A percentile compares a stretch with the other conserved stretches of the same genome.
These are phyloP conservation scores for Eustoma russellianum DNA, from an alignment of 257 asterid genomes.

Conservation along the genomic window DNA sequence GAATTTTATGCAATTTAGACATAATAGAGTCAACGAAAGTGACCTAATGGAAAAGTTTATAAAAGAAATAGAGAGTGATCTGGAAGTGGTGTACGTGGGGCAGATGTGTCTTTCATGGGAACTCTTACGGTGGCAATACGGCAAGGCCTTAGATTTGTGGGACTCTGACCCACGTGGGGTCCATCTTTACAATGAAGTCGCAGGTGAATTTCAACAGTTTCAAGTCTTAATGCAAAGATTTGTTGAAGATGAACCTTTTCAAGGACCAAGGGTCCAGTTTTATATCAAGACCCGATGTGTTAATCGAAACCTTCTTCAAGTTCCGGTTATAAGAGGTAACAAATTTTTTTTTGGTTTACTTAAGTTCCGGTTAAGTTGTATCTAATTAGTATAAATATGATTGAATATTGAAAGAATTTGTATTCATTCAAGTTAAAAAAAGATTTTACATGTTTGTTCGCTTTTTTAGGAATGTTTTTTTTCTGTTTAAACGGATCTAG, in stretches of 20 bases:
- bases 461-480: too few relatives aligned
- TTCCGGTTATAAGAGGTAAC: slow-evolving; percentile 53
- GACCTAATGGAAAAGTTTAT: slow-evolving; percentile 75
- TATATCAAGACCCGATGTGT: slow-evolving; percentile 61
- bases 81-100: slow-evolving; percentile 80
- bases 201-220: slow-evolving; percentile 85
- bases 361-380: too few relatives aligned
- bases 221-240: slow-evolving; percentile 87
- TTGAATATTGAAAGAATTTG: too few relatives aligned
- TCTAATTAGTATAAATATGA: too few relatives aligned
- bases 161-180: slow-evolving; percentile 53
- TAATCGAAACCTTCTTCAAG: slow-evolving; percentile 73
- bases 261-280: slow-evolving; percentile 56
- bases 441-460: too few relatives aligned
- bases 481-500: too few relatives aligned
- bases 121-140: slow-evolving; percentile 77
- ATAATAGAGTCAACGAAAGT: slow-evolving; percentile 38
- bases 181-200: slow-evolving; percentile 62
- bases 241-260: slow-evolving; percentile 75
- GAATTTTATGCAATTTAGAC: slow-evolving; percentile 46
- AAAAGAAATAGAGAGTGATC: slow-evolving; percentile 65
- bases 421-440: too few relatives aligned
- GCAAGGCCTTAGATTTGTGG: slow-evolving; percentile 64
- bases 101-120: slow-evolving; percentile 98
- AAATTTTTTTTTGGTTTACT: too few relatives aligned